Percentiles rank a stretch among this genome's conserved stretches.
phyloP scores from a whole-genome alignment of 2,329 filamentous ascomycete genomes.

The Plectosphaerella sp. region DNA sequence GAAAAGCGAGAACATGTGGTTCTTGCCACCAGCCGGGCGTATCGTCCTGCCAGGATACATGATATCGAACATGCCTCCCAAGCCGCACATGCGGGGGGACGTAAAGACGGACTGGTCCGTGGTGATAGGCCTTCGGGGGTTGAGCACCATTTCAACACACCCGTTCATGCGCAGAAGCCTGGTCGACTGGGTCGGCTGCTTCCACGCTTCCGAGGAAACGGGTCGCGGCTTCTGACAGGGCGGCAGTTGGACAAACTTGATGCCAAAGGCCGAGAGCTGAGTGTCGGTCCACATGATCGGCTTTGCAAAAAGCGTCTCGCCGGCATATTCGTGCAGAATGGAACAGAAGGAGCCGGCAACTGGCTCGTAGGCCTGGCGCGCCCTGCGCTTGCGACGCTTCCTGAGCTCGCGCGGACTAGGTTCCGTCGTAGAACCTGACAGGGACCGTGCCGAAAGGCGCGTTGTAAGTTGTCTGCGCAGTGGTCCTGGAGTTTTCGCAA shows the following conservation, averaged over 20 bases:
- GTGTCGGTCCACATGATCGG: conserved; percentile 54
- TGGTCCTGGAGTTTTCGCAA: no score
- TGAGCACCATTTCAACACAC: no score
- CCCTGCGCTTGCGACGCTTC: neutral
- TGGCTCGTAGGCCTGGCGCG: conserved; percentile 31
- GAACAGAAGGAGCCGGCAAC: conserved; percentile 47
- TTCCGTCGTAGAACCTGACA: no score
- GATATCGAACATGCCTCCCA: no score
- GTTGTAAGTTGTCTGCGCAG: no score
- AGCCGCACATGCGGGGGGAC: conserved; percentile 8
- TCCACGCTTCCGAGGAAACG: neutral
- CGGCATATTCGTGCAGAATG: conserved; percentile 43
- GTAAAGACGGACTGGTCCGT: conserved; percentile 27
- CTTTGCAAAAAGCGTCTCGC: conserved; percentile 42
- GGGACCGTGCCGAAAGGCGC: no score
- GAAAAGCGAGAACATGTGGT: neutral
- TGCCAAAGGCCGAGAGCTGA: conserved; percentile 43
- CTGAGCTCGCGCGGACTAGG: no score
- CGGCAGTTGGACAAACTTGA: conserved; percentile 37
- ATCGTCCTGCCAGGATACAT: no score
- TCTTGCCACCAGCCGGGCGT: no score
- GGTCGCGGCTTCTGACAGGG: conserved; percentile 30
- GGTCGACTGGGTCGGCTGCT: conserved; percentile 35
- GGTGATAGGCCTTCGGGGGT: conserved; percentile 6
- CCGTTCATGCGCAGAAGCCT: conserved; percentile 29